phyloP scores from a whole-genome alignment of 2,329 filamentous ascomycete species.

The Cercospora sesami region DNA sequence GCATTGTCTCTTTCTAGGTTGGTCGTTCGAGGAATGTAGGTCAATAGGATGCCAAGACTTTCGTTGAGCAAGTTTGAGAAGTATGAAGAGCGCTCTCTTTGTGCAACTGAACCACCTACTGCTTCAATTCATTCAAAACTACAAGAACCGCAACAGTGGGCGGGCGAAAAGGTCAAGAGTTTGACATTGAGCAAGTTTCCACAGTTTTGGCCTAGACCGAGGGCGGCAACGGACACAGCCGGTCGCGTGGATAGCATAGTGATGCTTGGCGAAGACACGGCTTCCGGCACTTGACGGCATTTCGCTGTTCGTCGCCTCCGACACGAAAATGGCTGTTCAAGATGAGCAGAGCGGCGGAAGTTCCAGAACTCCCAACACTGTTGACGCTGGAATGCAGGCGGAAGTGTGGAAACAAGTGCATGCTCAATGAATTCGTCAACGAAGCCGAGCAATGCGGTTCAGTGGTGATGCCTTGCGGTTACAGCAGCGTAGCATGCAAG shows the following conservation, averaged over 20 bases:
- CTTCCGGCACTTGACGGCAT: neutral
- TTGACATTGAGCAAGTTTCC: slow-evolving; percentile 10
- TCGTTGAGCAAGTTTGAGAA: slow-evolving; percentile 20
- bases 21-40: neutral
- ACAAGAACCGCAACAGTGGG: neutral
- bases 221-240: neutral
- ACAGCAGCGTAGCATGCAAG: neutral
- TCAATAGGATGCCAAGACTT: slow-evolving; percentile 4
- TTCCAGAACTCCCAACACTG: neutral
- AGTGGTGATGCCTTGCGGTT: neutral
- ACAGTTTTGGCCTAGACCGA: neutral
- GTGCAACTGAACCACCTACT: slow-evolving; percentile 2
- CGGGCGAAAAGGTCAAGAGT: neutral
- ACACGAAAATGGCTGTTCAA: neutral
- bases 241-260: neutral
- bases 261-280: neutral
- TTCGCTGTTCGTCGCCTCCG: neutral
- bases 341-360: neutral
- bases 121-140: neutral
- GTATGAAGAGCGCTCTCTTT: neutral
- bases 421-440: neutral
- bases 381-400: neutral
- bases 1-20: neutral
- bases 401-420: neutral
- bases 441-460: neutral